phyloP scores from a whole-genome alignment of 2,329 filamentous ascomycete genomes.

The Fusarium sp. region DNA sequence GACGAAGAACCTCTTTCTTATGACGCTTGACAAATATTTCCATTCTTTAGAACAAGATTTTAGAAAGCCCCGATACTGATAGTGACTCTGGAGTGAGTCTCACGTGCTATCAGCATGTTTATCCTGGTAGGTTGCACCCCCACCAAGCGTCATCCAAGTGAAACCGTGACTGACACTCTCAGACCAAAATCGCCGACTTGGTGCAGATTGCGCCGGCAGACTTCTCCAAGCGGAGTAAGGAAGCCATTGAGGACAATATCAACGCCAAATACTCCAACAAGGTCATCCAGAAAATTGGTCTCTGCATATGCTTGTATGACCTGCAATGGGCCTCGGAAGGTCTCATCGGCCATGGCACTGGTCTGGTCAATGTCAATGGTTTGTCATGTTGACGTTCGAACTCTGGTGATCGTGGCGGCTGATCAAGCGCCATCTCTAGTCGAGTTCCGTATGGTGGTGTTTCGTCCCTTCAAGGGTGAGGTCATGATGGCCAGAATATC shows the following conservation, averaged over 20 bases:
- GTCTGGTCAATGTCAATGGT: conserved; percentile 95
- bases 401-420: neutral
- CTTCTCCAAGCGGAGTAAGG: conserved; percentile 83
- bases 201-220: conserved; percentile 92
- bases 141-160: conserved; percentile 13
- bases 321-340: conserved; percentile 91
- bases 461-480: conserved; percentile 95
- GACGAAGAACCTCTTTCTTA: conserved; percentile 2
- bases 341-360: conserved; percentile 91
- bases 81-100: neutral
- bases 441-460: conserved; percentile 93
- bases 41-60: neutral
- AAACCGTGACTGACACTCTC: conserved; percentile 26
- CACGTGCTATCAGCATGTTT: conserved; percentile 55
- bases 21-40: neutral
- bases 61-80: neutral
- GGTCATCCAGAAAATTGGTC: conserved; percentile 92
- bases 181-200: conserved; percentile 95
- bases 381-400: conserved; percentile 38
- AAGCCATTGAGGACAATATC: conserved; percentile 95
- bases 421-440: conserved; percentile 63
- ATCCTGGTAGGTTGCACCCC: conserved; percentile 56
- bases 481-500: conserved; percentile 89
- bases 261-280: conserved; percentile 95
- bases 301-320: conserved; percentile 95